A percentile compares a stretch with the other conserved stretches of the same genome.
Evolutionary conservation across 2,329 filamentous ascomycete genomes (phyloP).

Genomic region (Atkinsonella texensis): DNA sequence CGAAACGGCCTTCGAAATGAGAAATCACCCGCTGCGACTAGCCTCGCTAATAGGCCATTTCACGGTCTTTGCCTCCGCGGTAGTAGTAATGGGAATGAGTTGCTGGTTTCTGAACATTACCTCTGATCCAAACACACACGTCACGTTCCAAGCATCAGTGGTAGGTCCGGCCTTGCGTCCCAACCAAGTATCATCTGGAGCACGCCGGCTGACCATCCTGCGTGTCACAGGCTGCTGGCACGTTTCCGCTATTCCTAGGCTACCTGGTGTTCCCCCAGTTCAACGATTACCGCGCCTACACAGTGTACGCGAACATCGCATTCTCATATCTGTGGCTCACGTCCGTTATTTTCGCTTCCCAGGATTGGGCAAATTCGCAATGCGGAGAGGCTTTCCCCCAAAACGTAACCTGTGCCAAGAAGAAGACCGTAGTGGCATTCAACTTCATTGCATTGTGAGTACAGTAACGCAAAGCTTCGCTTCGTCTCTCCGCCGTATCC

Average conservation of each 20-base stretch:
- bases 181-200: not conserved
- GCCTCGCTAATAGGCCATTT: constrained; percentile 10
- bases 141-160: constrained; percentile 13
- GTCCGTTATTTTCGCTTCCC: constrained; percentile 13
- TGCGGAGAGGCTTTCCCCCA: constrained; percentile 5
- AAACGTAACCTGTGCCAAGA: constrained; percentile 7
- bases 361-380: constrained; percentile 11
- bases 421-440: constrained; percentile 13
- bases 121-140: constrained; percentile 8
- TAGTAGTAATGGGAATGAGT: constrained; percentile 12
- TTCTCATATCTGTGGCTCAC: constrained; percentile 17
- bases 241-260: constrained; percentile 11
- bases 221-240: constrained; percentile 9
- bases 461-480: not conserved
- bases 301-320: constrained; percentile 10
- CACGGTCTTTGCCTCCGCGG: constrained; percentile 11
- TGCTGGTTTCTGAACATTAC: constrained; percentile 12
- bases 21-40: not conserved
- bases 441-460: constrained; percentile 14
- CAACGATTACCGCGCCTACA: constrained; percentile 9
- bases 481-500: not conserved
- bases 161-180: constrained; percentile 3
- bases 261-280: constrained; percentile 10
- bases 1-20: not conserved
- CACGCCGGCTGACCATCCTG: not conserved